Evolutionary conservation across 176 grass and related monocot genomes (phyloP).

Genomic region (Hyparrhenia diplandra): DNA sequence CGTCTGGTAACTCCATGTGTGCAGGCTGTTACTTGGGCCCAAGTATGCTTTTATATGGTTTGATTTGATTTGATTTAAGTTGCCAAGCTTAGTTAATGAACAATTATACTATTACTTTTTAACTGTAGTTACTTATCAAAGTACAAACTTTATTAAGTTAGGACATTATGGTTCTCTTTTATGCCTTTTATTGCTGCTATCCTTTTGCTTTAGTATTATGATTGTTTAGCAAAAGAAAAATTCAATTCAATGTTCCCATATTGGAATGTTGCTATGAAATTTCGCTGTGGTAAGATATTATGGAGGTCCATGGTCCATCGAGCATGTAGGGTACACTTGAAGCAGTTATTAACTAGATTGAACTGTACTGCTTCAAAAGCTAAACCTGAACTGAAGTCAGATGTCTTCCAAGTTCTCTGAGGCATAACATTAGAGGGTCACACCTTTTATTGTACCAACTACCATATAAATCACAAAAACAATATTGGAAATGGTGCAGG

Average conservation of each 20-base stretch:
- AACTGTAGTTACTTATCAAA: neutral
- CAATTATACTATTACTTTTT: neutral
- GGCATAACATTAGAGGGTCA: neutral
- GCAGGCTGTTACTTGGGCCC: neutral
- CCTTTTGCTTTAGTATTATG: neutral
- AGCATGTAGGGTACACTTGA: neutral
- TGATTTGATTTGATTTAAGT: slow-evolving; percentile 15
- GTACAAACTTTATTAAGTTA: neutral
- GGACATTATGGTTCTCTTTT: slow-evolving; percentile 4
- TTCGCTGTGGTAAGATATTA: neutral
- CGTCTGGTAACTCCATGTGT: neutral
- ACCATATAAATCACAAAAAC: neutral
- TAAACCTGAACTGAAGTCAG: neutral
- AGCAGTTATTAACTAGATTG: neutral
- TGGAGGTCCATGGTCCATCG: neutral
- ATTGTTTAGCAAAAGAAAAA: neutral
- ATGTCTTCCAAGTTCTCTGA: neutral
- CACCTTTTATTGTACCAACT: neutral
- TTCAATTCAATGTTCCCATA: neutral
- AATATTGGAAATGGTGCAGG: neutral
- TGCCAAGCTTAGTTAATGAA: neutral
- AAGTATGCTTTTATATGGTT: neutral
- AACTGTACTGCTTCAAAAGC: neutral
- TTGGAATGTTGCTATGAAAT: slow-evolving; percentile 1
- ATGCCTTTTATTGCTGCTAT: neutral